Conservation (phyloP, 768 basidiomycete genomes). For the Suillus sp. region DNA sequence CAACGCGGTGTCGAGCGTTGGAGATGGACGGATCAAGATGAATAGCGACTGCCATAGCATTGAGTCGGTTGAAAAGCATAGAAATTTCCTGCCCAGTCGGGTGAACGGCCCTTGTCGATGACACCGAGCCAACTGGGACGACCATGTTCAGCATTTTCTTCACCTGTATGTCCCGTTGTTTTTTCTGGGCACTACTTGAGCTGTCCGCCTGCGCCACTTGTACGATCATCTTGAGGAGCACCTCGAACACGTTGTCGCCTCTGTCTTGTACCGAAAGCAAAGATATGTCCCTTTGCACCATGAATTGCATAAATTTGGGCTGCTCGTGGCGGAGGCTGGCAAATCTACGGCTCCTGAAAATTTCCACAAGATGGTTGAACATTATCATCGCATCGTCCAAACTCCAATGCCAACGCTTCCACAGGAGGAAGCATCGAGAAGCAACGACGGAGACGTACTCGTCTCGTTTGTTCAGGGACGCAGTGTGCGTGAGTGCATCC, state of each 20-base stretch:
- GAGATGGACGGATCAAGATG: constrained; percentile 59
- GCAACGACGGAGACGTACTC: constrained; percentile 70
- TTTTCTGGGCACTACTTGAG: constrained; percentile 32
- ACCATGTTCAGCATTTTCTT: constrained; percentile 74
- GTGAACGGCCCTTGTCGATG: constrained; percentile 56
- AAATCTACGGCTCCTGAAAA: constrained; percentile 79
- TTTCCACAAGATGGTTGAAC: constrained; percentile 64
- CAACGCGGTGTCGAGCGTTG: constrained; percentile 53
- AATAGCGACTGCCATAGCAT: constrained; percentile 68
- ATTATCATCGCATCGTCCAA: constrained; percentile 57
- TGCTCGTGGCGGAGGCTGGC: constrained; percentile 64
- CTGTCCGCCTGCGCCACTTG: constrained; percentile 48
- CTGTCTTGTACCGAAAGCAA: constrained; percentile 52
- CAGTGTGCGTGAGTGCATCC: constrained; percentile 41
- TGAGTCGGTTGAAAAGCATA: constrained; percentile 81
- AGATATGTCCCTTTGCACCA: constrained; percentile 54
- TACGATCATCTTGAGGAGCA: constrained; percentile 83
- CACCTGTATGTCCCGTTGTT: constrained; percentile 43
- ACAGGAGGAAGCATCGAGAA: constrained; percentile 73
- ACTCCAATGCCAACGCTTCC: constrained; percentile 76
- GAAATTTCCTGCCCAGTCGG: constrained; percentile 61
- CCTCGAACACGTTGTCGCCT: constrained; percentile 71
- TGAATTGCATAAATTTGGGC: constrained; percentile 72
- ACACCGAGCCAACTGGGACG: constrained; percentile 69
- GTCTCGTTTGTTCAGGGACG: constrained; percentile 58